Conservation (phyloP, 345 rosid species). For the Populus pruinosa region DNA sequence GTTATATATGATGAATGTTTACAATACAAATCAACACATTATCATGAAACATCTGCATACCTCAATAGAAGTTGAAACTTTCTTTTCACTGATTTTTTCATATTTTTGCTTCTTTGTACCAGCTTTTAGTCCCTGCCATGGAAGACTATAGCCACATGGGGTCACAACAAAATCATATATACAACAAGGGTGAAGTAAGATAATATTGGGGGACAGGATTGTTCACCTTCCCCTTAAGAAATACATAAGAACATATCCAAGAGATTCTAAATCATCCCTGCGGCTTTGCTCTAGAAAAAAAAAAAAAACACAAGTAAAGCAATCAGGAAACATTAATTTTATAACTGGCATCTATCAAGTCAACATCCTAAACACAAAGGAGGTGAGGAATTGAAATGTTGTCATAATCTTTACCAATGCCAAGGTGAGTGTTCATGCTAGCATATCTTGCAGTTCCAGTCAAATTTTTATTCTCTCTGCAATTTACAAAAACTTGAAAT, state of each 20-base stretch:
- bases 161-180: conserved; percentile 20
- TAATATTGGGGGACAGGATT: conserved; percentile 7
- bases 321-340: conserved; percentile 2
- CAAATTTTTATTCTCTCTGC: conserved; percentile 91
- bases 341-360: not conserved
- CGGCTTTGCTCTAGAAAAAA: conserved; percentile 75
- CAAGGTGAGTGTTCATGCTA: conserved; percentile 95
- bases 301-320: not conserved
- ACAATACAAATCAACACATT: conserved; percentile 6
- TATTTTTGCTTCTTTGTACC: conserved; percentile 92
- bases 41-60: conserved; percentile 28
- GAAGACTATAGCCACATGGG: conserved; percentile 51
- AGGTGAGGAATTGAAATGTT: conserved; percentile 2
- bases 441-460: conserved; percentile 95
- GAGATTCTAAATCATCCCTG: conserved; percentile 93
- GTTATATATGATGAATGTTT: not conserved
- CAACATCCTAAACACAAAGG: not conserved
- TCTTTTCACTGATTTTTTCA: conserved; percentile 87
- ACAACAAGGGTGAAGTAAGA: not conserved
- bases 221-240: conserved; percentile 81
- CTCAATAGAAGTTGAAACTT: conserved; percentile 85
- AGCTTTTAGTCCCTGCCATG: conserved; percentile 95
- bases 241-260: conserved; percentile 91
- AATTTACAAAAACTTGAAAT: not conserved
- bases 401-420: conserved; percentile 52